phyloP scores from a whole-genome alignment of 1,284 basidiomycete genomes.

The Xanthoconium separans region DNA sequence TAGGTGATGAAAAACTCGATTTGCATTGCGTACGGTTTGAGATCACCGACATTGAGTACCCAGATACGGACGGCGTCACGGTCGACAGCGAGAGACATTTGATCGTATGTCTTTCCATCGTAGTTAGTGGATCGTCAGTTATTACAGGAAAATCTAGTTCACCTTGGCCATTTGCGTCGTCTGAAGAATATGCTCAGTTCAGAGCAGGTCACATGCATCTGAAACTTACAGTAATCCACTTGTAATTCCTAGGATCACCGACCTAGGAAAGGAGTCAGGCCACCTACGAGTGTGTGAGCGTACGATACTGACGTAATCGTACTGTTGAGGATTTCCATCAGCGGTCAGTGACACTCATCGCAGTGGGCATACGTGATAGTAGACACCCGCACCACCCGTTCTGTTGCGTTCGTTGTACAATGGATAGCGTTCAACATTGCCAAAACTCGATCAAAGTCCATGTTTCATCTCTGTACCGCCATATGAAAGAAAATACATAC shows the following conservation, averaged over 20 bases:
- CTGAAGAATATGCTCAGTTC: background rate
- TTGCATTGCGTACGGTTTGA: conserved; percentile 52
- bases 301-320: background rate
- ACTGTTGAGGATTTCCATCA: background rate
- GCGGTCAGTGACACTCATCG: background rate
- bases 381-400: conserved; percentile 4
- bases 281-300: too few relatives aligned
- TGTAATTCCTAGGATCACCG: conserved; percentile 1
- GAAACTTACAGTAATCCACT: background rate
- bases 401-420: conserved; percentile 1
- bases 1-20: conserved; percentile 52
- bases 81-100: conserved; percentile 31
- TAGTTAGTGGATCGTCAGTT: background rate
- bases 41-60: conserved; percentile 65
- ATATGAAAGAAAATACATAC: background rate
- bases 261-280: background rate
- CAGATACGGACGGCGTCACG: conserved; percentile 44
- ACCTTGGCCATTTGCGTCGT: conserved; percentile 4
- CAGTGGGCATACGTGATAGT: conserved; percentile 1
- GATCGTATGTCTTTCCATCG: conserved; percentile 2
- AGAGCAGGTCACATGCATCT: background rate
- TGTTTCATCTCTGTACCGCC: background rate
- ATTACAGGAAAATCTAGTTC: background rate
- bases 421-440: conserved; percentile 1
- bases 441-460: background rate